Conservation (phyloP, 2,329 filamentous ascomycete species). For the Hortaea werneckii region DNA sequence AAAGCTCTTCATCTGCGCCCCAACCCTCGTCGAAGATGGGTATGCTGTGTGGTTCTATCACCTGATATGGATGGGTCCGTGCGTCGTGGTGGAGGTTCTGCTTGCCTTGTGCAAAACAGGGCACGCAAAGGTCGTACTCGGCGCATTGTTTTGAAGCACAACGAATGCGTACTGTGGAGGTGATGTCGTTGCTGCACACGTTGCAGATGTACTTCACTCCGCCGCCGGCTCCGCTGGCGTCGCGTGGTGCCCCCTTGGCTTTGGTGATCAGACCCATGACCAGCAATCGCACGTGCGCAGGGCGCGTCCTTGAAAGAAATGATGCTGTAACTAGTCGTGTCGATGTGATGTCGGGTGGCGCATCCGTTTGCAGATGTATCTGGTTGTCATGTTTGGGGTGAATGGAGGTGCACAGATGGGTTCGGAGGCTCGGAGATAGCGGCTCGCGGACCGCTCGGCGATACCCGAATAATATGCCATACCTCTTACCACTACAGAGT, state of each 20-base stretch:
- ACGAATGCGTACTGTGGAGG: conserved; percentile 89
- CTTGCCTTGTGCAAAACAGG: conserved; percentile 80
- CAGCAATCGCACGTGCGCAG: not conserved
- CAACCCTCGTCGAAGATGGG: conserved; percentile 91
- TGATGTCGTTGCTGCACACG: conserved; percentile 92
- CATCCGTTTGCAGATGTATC: no score
- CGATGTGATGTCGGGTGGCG: no score
- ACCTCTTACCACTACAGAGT: no score
- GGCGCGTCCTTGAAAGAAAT: no score
- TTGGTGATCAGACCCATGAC: conserved; percentile 27
- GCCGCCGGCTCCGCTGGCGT: conserved; percentile 23
- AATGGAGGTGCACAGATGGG: not conserved
- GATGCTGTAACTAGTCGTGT: no score
- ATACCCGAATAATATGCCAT: no score
- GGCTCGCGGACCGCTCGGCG: not conserved
- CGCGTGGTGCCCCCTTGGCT: conserved; percentile 21
- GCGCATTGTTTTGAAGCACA: conserved; percentile 75
- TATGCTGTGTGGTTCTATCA: conserved; percentile 97
- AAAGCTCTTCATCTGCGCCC: conserved; percentile 94
- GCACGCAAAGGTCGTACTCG: conserved; percentile 94
- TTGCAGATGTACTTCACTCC: conserved; percentile 87
- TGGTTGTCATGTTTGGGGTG: not conserved
- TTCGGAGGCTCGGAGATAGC: not conserved
- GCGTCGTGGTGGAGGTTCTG: conserved; percentile 77
- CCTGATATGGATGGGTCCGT: conserved; percentile 73